Base-by-base conservation (phyloP, 768 basidiomycete genomes). In the Lactarius hatsudake region DNA sequence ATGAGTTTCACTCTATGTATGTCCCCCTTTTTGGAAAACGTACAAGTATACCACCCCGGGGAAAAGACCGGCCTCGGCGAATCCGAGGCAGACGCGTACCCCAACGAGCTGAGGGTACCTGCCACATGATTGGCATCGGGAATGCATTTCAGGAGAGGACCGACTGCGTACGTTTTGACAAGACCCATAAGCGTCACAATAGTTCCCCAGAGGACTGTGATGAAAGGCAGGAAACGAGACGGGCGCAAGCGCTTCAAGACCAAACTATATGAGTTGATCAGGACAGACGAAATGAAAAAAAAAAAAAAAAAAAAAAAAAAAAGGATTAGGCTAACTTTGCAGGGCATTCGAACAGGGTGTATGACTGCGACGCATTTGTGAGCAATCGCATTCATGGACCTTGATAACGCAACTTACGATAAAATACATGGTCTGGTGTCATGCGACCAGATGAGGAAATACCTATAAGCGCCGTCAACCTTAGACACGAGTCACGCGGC, bases 1-100 rank as follows among this genome's bases (percentile, higher is more conserved):
- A 51, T 51, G 10, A 10, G 23, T 23, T 6, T 51, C 10, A 26
- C n/a, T 26, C 23, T 26, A 26, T 10, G 48, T n/a, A 17, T 51
- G 13, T 12, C 48, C 23, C 48, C 13, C 5, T 26, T 10, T 51
- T n/a, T n/a, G 23, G 13, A 26, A n/a, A 4, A 74, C 82, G 55
- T 63, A 89, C 89, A 88, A 91, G 77, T 89, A 92, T 0, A 84
- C 82, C 12, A 90, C 86, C 30, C 89, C 89, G 13, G 90, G 89
- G 74, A 88, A 91, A 12, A 90, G 73, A 3, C 90, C 88, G 5
- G 87, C 86, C 75, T 91, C 90, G 0, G 87, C 82, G 2, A 87
- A 72, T 2, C 89, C 90, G 0, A 90, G 82, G 66, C 82, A 83
- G 8, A 86, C 75, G 12, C 87, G 82, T 12, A 79, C 79, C 23